Percentiles rank a stretch among this genome's conserved stretches.
These are phyloP conservation scores for Termitomyces sp. DNA, from an alignment of 768 basidiomycete genomes.

Conservation along the genomic window DNA sequence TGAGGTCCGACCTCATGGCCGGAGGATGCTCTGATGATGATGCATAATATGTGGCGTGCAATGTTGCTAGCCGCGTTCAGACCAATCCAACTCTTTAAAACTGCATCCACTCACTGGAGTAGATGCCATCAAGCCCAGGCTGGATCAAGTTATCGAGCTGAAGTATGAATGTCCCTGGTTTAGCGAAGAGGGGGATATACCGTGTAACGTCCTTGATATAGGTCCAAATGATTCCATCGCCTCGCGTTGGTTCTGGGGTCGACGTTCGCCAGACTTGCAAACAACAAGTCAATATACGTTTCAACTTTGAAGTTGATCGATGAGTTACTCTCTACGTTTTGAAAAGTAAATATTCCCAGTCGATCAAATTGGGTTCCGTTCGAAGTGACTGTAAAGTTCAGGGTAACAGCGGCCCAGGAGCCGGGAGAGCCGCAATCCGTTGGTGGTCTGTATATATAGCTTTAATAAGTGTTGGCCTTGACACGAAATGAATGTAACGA, in stretches of 20 bases:
- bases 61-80: conserved; percentile 37
- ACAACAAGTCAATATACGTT: background rate
- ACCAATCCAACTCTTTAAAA: background rate
- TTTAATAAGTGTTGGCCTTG: background rate
- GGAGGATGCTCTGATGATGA: conserved; percentile 50
- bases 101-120: conserved; percentile 42
- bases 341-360: conserved; percentile 66
- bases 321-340: conserved; percentile 66
- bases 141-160: conserved; percentile 67
- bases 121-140: conserved; percentile 53
- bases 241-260: conserved; percentile 64
- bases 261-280: conserved; percentile 69
- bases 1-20: conserved; percentile 52
- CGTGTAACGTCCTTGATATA: conserved; percentile 70
- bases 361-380: conserved; percentile 77
- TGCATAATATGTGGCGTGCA: conserved; percentile 67
- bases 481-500: background rate
- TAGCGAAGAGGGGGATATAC: conserved; percentile 64
- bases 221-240: conserved; percentile 75
- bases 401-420: conserved; percentile 66
- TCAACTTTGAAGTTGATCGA: background rate
- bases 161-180: conserved; percentile 64
- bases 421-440: conserved; percentile 64
- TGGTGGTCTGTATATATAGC: conserved; percentile 46
- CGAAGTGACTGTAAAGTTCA: conserved; percentile 74